Percentiles rank a stretch among this genome's conserved stretches.
phyloP scores from a whole-genome alignment of 345 rosid species.

The Nephelium lappaceum region DNA sequence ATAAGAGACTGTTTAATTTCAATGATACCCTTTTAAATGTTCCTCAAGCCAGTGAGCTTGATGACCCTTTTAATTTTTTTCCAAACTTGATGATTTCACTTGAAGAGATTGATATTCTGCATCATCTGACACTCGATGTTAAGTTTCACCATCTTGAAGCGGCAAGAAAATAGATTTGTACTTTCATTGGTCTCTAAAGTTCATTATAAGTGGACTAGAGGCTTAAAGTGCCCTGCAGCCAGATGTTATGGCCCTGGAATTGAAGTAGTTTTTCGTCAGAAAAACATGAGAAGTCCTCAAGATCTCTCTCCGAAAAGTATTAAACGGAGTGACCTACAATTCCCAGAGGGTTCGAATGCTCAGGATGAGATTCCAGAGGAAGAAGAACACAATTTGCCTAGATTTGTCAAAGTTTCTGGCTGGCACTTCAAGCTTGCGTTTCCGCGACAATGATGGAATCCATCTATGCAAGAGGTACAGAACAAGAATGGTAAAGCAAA shows the following conservation, averaged over 20 bases:
- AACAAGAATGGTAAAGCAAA: too few relatives aligned
- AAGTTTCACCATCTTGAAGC: background rate
- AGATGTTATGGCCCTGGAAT: background rate
- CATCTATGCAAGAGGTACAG: too few relatives aligned
- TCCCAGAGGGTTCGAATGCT: background rate
- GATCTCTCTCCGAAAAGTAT: background rate
- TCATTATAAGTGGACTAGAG: background rate
- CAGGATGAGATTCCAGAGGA: background rate
- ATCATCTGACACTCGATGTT: background rate
- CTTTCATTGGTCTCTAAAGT: background rate
- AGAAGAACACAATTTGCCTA: background rate
- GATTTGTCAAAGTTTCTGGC: background rate
- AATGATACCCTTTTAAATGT: background rate
- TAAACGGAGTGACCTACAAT: background rate
- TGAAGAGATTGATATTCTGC: constrained; percentile 2
- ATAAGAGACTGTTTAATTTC: background rate
- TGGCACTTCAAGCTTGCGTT: background rate
- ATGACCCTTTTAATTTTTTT: background rate
- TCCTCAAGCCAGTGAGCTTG: background rate
- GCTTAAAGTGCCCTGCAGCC: background rate
- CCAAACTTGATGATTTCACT: background rate
- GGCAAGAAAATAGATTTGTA: background rate
- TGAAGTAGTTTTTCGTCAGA: background rate
- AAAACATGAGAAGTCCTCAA: background rate
- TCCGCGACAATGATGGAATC: background rate